Percentiles rank a stretch among this genome's conserved stretches.
phyloP scores from a whole-genome alignment of 805 yeast species.

The Danielia oregonensis region DNA sequence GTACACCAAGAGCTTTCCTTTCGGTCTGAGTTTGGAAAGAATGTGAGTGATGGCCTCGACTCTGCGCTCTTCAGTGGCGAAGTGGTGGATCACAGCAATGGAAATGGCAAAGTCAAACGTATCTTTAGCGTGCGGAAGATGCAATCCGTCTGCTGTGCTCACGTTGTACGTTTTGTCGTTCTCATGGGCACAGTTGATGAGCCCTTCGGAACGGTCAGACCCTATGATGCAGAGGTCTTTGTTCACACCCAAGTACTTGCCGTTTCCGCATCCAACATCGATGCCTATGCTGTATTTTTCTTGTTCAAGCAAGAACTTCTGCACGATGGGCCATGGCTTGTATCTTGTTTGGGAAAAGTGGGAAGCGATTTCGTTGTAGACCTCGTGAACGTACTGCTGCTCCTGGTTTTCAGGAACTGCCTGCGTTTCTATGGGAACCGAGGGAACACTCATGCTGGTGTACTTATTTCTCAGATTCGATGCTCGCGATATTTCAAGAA shows the following conservation, averaged over 20 bases:
- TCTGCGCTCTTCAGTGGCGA: constrained; percentile 80
- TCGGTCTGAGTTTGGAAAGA: constrained; percentile 49
- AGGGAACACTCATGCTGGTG: constrained; percentile 30
- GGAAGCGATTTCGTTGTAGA: constrained; percentile 86
- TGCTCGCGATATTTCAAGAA: no score
- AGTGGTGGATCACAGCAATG: constrained; percentile 94
- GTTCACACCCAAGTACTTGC: constrained; percentile 80
- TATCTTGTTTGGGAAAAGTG: constrained; percentile 94
- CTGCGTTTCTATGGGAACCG: constrained; percentile 23
- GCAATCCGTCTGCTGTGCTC: constrained; percentile 78
- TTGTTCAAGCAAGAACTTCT: constrained; percentile 53
- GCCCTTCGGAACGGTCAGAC: constrained; percentile 66
- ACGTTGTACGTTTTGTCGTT: constrained; percentile 46
- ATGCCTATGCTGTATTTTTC: constrained; percentile 64
- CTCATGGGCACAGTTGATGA: constrained; percentile 59
- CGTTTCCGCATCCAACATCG: constrained; percentile 97
- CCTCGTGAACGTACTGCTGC: constrained; percentile 79
- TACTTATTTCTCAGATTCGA: no score
- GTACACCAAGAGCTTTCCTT: constrained; percentile 76
- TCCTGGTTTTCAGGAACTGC: constrained; percentile 58
- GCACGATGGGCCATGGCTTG: constrained; percentile 97
- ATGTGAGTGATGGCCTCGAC: constrained; percentile 70
- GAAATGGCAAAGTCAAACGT: constrained; percentile 83
- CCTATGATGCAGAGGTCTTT: constrained; percentile 68
- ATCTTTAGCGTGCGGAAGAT: constrained; percentile 35